Evolutionary conservation across 345 rosid species (phyloP).

Genomic region (Pseudoturritis turrita): DNA sequence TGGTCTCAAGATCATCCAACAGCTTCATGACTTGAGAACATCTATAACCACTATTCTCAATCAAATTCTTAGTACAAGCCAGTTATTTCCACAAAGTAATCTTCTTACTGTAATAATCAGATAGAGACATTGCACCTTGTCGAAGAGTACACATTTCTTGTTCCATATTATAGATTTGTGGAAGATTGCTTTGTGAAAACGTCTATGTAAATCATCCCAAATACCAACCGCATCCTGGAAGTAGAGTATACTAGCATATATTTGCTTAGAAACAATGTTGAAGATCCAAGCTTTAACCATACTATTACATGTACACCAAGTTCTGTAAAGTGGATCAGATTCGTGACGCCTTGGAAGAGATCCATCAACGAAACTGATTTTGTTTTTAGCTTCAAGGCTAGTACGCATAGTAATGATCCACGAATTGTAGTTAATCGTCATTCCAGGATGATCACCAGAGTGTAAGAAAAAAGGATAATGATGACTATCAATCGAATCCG

Average conservation of each 20-base stretch:
- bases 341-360: no score
- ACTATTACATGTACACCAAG: neutral
- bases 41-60: neutral
- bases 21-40: neutral
- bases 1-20: neutral
- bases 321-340: neutral
- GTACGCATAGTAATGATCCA: neutral
- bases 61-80: neutral
- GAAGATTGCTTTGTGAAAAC: neutral
- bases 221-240: no score
- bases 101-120: neutral
- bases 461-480: neutral
- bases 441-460: neutral
- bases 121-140: neutral
- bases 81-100: neutral
- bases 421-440: neutral
- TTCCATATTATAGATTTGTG: neutral
- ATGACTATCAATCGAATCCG: neutral
- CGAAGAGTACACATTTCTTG: neutral
- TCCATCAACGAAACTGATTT: neutral
- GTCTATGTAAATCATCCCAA: neutral
- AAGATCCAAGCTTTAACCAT: neutral
- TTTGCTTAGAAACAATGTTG: no score
- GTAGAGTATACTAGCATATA: no score
- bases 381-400: neutral